These are phyloP conservation scores for Juncus effusus DNA, from an alignment of 176 grass and related monocot genomes.

Conservation along the genomic window DNA sequence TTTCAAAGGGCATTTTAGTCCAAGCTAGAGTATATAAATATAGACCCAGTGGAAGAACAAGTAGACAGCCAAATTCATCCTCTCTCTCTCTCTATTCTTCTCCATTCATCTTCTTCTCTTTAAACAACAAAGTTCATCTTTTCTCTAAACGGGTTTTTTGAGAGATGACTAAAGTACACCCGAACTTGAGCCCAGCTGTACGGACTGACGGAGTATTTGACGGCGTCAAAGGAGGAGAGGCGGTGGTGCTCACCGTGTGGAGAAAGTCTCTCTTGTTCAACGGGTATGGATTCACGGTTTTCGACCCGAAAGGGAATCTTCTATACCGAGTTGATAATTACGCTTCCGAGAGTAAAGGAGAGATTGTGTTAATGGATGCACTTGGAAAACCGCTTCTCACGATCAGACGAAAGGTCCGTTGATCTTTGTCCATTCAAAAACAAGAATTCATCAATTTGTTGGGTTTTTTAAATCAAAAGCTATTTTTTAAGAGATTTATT, in stretches of 20 bases:
- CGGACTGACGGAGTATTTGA: neutral
- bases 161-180: slow-evolving; percentile 21
- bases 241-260: slow-evolving; percentile 33
- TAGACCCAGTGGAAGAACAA: neutral
- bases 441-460: neutral
- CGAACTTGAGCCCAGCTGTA: slow-evolving; percentile 1
- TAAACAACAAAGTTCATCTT: neutral
- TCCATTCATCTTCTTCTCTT: neutral
- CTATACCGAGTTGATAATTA: slow-evolving; percentile 44
- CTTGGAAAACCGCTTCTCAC: slow-evolving; percentile 44
- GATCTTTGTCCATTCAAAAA: neutral
- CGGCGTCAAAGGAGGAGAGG: neutral
- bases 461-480: slow-evolving; percentile 1
- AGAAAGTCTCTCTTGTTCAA: slow-evolving; percentile 32
- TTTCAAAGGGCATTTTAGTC: slow-evolving; percentile 5
- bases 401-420: slow-evolving; percentile 51
- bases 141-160: neutral
- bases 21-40: slow-evolving; percentile 16
- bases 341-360: slow-evolving; percentile 33
- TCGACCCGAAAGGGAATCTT: slow-evolving; percentile 29
- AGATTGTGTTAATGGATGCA: slow-evolving; percentile 69
- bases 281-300: slow-evolving; percentile 31
- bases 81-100: slow-evolving; percentile 8
- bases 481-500: slow-evolving; percentile 1
- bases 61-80: neutral